Evolutionary conservation across 1,284 basidiomycete species (phyloP).

Genomic region (Ceratobasidium papillatum): DNA sequence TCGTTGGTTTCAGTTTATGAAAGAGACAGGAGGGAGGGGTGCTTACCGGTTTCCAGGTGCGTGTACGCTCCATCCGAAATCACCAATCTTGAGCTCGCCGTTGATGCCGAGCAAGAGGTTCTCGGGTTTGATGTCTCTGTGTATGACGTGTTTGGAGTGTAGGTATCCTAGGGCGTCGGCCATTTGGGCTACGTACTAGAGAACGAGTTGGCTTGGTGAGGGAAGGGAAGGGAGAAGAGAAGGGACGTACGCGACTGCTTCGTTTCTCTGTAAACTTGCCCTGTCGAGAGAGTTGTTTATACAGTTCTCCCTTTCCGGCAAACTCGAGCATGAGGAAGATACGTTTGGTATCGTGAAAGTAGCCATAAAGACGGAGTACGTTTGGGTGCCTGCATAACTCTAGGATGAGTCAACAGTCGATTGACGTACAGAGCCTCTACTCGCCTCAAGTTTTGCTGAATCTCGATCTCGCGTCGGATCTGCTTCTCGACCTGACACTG

Average conservation of each 20-base stretch:
- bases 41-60: slow-evolving; percentile 82
- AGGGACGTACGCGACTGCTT: slow-evolving; percentile 63
- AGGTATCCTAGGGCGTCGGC: slow-evolving; percentile 94
- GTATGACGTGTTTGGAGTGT: slow-evolving; percentile 96
- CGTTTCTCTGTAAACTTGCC: slow-evolving; percentile 89
- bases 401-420: neutral
- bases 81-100: slow-evolving; percentile 97
- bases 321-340: slow-evolving; percentile 98
- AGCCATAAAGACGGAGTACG: slow-evolving; percentile 92
- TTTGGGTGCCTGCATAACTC: slow-evolving; percentile 78
- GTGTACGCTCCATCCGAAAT: slow-evolving; percentile 99
- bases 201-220: neutral
- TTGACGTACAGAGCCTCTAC: slow-evolving; percentile 37
- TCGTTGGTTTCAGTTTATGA: neutral
- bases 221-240: neutral
- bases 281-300: slow-evolving; percentile 90
- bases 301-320: slow-evolving; percentile 94
- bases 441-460: slow-evolving; percentile 90
- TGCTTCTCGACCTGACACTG: slow-evolving; percentile 90
- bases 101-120: slow-evolving; percentile 95
- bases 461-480: slow-evolving; percentile 96
- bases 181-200: slow-evolving; percentile 96
- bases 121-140: slow-evolving; percentile 99
- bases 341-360: slow-evolving; percentile 98
- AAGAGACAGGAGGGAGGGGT: neutral